Percentiles rank a stretch among this genome's conserved stretches.
These are phyloP conservation scores for Litchi chinensis DNA, from an alignment of 345 rosid species.

Conservation along the genomic window DNA sequence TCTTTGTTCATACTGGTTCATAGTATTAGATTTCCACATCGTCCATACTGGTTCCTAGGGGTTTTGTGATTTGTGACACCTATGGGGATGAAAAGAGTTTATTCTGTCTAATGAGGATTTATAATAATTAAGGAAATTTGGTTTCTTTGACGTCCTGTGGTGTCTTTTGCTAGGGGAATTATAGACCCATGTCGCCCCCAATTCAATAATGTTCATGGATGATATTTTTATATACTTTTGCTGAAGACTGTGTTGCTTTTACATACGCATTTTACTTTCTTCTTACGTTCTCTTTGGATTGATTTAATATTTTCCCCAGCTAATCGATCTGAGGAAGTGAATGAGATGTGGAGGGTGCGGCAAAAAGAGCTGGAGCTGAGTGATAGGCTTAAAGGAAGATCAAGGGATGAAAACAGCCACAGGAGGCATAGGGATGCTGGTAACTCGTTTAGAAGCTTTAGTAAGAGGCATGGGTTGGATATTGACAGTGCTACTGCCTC, in stretches of 20 bases:
- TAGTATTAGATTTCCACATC: background rate
- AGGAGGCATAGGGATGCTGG: constrained; percentile 30
- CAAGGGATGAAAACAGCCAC: constrained; percentile 38
- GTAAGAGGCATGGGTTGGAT: constrained; percentile 30
- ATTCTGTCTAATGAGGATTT: background rate
- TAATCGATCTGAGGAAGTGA: constrained; percentile 78
- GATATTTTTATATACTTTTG: no score
- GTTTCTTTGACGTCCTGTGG: background rate
- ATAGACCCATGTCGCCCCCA: background rate
- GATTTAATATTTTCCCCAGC: constrained; percentile 42
- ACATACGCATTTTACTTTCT: background rate
- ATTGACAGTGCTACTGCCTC: constrained; percentile 31
- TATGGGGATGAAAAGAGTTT: background rate
- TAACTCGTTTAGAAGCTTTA: constrained; percentile 27
- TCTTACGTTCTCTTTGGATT: constrained; percentile 2
- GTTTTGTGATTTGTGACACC: background rate
- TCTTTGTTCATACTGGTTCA: background rate
- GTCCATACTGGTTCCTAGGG: background rate
- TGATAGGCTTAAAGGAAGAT: constrained; percentile 45
- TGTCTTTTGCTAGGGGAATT: background rate
- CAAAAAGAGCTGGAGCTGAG: constrained; percentile 72
- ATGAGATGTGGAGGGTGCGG: constrained; percentile 82
- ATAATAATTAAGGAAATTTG: background rate
- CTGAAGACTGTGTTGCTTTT: background rate
- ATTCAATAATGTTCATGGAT: background rate